These are phyloP conservation scores for Dryadomyces quercus-mongolicae DNA, from an alignment of 2,329 filamentous ascomycete species.

Conservation along the genomic window DNA sequence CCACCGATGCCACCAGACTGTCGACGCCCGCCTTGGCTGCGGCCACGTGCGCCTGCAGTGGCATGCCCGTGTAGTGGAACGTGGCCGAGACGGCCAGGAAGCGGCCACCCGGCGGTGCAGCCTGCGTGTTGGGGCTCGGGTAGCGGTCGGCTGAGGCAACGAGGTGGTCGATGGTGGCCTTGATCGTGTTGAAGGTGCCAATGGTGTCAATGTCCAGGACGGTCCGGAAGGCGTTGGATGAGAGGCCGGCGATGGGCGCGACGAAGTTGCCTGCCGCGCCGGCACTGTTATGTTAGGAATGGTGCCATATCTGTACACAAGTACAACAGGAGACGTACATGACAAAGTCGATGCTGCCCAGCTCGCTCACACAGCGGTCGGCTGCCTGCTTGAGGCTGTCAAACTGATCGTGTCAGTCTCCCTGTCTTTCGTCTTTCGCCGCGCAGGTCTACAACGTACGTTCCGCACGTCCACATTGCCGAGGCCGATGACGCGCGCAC, in stretches of 20 bases:
- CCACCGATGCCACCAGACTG: conserved; percentile 64
- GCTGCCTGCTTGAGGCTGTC: conserved; percentile 62
- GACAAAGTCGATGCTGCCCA: conserved; percentile 83
- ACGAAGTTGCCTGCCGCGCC: conserved; percentile 96
- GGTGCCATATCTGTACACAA: background rate
- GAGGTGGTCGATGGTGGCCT: conserved; percentile 77
- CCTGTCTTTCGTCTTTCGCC: too few species aligned
- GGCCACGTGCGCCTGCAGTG: conserved; percentile 78
- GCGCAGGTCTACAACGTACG: conserved; percentile 23
- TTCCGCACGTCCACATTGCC: conserved; percentile 70
- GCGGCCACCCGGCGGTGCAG: conserved; percentile 54
- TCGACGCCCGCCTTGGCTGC: conserved; percentile 90
- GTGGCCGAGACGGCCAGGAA: conserved; percentile 86
- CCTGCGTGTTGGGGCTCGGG: conserved; percentile 28
- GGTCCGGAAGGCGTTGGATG: conserved; percentile 80
- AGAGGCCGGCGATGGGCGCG: conserved; percentile 69
- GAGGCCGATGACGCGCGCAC: conserved; percentile 77
- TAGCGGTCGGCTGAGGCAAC: conserved; percentile 58
- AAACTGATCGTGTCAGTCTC: conserved; percentile 22
- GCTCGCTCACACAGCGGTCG: conserved; percentile 65
- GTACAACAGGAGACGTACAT: conserved; percentile 46
- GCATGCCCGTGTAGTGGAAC: conserved; percentile 79
- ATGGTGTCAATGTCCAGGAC: conserved; percentile 95
- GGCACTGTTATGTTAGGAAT: conserved; percentile 44
- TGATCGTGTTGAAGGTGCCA: conserved; percentile 89